Evolutionary conservation across 352 stramenopile genomes (phyloP), one percentile per base, ranked within the genome.

Genomic region (Pythium insidiosum): DNA sequence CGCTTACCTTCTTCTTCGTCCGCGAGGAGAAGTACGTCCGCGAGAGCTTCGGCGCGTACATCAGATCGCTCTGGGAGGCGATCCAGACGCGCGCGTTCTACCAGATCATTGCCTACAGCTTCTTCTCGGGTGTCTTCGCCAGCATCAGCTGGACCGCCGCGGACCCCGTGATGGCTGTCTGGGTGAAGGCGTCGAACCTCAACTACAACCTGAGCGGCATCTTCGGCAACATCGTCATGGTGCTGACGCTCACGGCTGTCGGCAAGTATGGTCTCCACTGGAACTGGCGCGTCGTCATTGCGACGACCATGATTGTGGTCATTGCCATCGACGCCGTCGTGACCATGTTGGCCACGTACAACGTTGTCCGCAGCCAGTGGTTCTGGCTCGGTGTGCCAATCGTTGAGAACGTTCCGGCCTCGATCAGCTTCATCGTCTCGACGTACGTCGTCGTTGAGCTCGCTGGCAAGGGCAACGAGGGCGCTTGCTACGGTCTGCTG

Each of bases 101-200:
- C n/a, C n/a, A n/a, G n/a, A n/a, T n/a, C n/a, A n/a, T n/a, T n/a
- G n/a, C n/a, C n/a, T 58, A 58, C 50, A 47, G 19, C 25, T 58
- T 58, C 43, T 58, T 58, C 42, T 58, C 50, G 4, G 50, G n/a
- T n/a, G n/a, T n/a, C n/a, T n/a, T n/a, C n/a, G n/a, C 33, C 9
- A 18, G 15, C 33, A 38, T 38, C 33, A 18, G 33, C 33, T 38
- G 15, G 7, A 16, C 19, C 9, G 33, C 33, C 11, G 15, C 33
- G 9, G 7, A 29, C 18, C 43, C 53, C n/a, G 16, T 56, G 21
- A 42, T 30, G 20, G 22, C 41, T 7, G 50, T 48, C 38, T 58
- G 51, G 51, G 43, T 47, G 6, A 37, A 41, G 10, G 51, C 49
- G 18, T 24, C 44, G 24, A 47, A 43, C 16, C 34, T 60, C 33